Evolutionary conservation across 768 basidiomycete species (phyloP), one percentile per base, ranked within the genome.

Genomic region (Phlebiopsis flavidoalba): DNA sequence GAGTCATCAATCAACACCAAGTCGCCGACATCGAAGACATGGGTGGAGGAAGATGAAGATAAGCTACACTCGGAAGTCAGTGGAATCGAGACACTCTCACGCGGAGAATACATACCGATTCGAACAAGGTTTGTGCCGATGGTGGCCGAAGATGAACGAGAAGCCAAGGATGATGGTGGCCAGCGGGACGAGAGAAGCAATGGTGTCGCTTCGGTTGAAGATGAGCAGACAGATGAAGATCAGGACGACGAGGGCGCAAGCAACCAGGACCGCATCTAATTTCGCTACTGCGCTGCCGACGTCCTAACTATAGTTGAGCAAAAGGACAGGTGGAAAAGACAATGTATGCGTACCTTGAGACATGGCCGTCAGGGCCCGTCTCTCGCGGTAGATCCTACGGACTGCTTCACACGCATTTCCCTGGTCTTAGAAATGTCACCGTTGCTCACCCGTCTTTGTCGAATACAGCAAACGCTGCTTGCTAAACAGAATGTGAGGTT

Each of bases 11-110:
- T 91, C 80, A 92, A 83, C 7, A 92, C 86, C 33, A 91, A 73
- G 66, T 93, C 90, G 7, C 90, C 90, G 7, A 92, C 87, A 69
- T 91, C 89, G 64, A 88, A 92, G n/a, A 89, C 87, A 68, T 92
- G 91, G 0, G 90, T 91, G 0, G 87, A 88, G 71, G n/a, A 91
- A 91, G 60, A 91, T 91, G 75, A 92, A 92, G 66, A 92, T 88
- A 21, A 92, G 80, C 88, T 89, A 53, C 4, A 31, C 2, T 37
- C 15, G 22, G n/a, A 63, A 33, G 14, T 46, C 51, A 63, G 55
- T 31, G 26, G 6, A 31, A 31, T 31, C 6, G 26, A 31, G 26
- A 31, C 26, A 31, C 26, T 31, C 26, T 31, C 26, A 31, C 26
- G 26, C 26, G 26, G 26, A 31, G 26, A 31, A 3, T 11, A 71